phyloP scores from a whole-genome alignment of 1,139 yeast species.

The Kodamaea plutei region DNA sequence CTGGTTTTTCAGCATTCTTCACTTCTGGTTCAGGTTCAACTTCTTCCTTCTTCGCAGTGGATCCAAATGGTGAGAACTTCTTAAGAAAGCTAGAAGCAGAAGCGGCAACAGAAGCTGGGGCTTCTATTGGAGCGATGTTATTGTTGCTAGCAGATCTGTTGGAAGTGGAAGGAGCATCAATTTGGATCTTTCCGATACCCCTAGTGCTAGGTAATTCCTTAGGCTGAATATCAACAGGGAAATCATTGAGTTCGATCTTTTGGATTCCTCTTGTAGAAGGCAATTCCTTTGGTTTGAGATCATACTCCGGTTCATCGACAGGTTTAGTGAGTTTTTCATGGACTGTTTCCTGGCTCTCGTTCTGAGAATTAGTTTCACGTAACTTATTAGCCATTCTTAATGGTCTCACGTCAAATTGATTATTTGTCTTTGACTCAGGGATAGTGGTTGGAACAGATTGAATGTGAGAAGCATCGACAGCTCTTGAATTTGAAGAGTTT shows the following conservation, averaged over 20 bases:
- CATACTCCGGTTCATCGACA: background rate
- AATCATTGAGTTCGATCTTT: slow-evolving; percentile 1
- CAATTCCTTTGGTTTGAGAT: background rate
- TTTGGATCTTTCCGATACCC: slow-evolving; percentile 1
- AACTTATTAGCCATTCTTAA: slow-evolving; percentile 52
- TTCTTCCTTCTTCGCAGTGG: slow-evolving; percentile 1
- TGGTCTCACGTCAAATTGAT: slow-evolving; percentile 49
- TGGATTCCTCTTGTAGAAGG: background rate
- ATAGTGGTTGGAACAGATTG: slow-evolving; percentile 1
- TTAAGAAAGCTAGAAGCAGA: slow-evolving; percentile 12
- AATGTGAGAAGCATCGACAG: slow-evolving; percentile 5
- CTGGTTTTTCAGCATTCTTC: background rate
- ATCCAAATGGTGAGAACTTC: slow-evolving; percentile 15
- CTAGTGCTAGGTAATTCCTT: background rate
- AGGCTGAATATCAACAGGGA: slow-evolving; percentile 1
- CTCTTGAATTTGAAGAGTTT: slow-evolving; percentile 15
- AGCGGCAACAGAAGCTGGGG: slow-evolving; percentile 6
- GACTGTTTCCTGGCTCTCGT: background rate
- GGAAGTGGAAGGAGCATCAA: background rate
- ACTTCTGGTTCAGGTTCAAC: slow-evolving; percentile 1
- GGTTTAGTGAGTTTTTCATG: background rate
- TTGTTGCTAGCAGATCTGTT: too few species aligned
- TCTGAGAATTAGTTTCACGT: background rate
- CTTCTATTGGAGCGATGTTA: slow-evolving; percentile 1
- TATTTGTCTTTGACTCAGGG: slow-evolving; percentile 6